Base-by-base conservation (phyloP, 768 basidiomycete genomes). In the Steccherinum ochraceum region DNA sequence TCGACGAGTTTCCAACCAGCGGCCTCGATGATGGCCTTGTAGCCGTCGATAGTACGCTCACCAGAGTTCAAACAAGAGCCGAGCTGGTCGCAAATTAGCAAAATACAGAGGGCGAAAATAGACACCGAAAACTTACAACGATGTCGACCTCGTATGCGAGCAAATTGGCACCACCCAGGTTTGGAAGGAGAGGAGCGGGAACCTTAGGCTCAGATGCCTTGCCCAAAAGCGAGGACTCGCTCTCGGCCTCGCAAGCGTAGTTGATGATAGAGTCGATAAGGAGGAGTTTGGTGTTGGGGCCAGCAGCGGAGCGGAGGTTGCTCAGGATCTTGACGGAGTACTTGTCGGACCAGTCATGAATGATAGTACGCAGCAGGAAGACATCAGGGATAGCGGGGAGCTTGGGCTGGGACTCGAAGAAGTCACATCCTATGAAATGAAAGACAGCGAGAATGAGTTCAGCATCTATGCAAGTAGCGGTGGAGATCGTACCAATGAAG, bases 281-380 rank as follows among this genome's bases (percentile, higher is more conserved):
- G 42, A 66, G 39, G 13, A 67, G 51, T n/a, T 57, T 61, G 13
- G 64, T 65, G 30, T 54, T 49, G 2, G 60, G 56, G 2, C 42
- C 51, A 0, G 65, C 60, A 16, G 54, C 56, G 5, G 45, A 55
- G 26, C 66, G 59, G 16, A 67, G 52, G 12, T 52, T 49, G 23
- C 50, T 48, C 30, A 68, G 48, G 40, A 68, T 64, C 46, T 54
- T 60, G 27, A 56, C n/a, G 44, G 46, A 52, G 46, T 66, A 64
- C 5, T 61, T 52, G 52, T 69, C 69, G 1, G 69, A 48, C 68
- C 68, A 69, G 50, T 68, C 64, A 49, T 70, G 68, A 12, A 63
- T 40, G 42, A 69, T 59, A 25, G 40, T 49, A 20, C 61, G 52
- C n/a, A 68, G 45, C 35, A 66, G 26, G 55, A 60, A 66, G 16